Conservation (phyloP, 768 basidiomycete species). For the Mycena indigotica region DNA sequence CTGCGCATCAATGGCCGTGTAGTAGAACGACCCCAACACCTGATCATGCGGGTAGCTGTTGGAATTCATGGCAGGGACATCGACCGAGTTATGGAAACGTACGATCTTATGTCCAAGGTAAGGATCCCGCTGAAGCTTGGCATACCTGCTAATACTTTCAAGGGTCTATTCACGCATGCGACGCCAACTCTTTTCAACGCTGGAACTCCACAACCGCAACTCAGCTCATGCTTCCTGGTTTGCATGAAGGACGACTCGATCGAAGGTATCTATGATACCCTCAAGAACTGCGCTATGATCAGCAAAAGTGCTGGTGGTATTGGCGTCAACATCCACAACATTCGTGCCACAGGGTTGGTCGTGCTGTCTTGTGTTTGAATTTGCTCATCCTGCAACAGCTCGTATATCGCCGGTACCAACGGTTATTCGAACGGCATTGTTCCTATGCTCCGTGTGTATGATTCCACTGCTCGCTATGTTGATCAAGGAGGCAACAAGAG, state of each 20-base stretch:
- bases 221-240: constrained; percentile 96
- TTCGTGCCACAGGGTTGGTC: constrained; percentile 88
- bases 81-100: constrained; percentile 87
- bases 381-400: constrained; percentile 50
- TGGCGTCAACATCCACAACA: constrained; percentile 93
- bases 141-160: no score
- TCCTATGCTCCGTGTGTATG: constrained; percentile 97
- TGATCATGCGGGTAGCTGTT: constrained; percentile 99
- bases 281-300: constrained; percentile 98
- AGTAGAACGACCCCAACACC: constrained; percentile 96
- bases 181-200: constrained; percentile 98
- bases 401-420: constrained; percentile 98
- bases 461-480: constrained; percentile 97
- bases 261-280: constrained; percentile 97
- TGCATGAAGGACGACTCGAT: constrained; percentile 99
- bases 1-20: constrained; percentile 92
- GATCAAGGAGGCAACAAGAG: constrained; percentile 99
- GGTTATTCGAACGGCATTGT: constrained; percentile 99
- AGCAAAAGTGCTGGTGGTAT: constrained; percentile 99
- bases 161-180: constrained; percentile 97
- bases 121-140: no score
- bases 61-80: constrained; percentile 93
- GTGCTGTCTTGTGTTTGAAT: not conserved
- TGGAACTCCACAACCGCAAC: constrained; percentile 92
- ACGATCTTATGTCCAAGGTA: constrained; percentile 96